Conservation (phyloP, 2,329 filamentous ascomycete genomes). For the Sclerotinia spermophila region DNA sequence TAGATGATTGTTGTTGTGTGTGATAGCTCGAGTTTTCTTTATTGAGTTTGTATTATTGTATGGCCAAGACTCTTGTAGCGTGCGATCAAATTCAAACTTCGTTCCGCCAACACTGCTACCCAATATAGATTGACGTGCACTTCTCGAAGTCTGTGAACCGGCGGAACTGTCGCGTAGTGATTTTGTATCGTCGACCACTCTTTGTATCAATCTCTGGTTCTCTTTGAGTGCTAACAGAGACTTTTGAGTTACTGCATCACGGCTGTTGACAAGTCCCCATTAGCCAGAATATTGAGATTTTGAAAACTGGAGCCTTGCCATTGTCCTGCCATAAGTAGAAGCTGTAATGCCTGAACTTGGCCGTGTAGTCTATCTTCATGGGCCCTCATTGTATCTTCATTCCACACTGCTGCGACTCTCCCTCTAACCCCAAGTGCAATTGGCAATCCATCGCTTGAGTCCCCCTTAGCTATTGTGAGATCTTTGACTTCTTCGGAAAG, state of each 20-base stretch:
- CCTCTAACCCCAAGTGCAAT: background rate
- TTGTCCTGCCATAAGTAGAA: constrained; percentile 19
- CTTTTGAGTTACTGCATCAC: constrained; percentile 14
- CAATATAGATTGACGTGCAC: background rate
- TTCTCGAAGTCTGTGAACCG: constrained; percentile 2
- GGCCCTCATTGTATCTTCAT: constrained; percentile 20
- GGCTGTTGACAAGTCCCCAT: background rate
- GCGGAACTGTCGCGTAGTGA: constrained; percentile 12
- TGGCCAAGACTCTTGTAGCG: background rate
- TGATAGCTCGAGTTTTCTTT: background rate
- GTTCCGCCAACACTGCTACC: background rate
- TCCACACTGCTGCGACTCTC: constrained; percentile 12
- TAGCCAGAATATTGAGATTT: background rate
- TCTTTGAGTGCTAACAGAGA: constrained; percentile 11
- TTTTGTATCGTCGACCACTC: constrained; percentile 19
- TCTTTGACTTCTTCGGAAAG: constrained; percentile 37
- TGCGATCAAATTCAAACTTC: constrained; percentile 3
- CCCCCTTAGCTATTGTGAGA: background rate
- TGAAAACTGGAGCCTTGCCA: constrained; percentile 8
- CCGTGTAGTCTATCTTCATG: constrained; percentile 18
- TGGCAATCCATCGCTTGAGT: background rate
- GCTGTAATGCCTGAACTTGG: constrained; percentile 22
- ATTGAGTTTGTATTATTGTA: background rate
- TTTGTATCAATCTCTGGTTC: constrained; percentile 18
- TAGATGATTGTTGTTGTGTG: background rate